Percentiles rank a stretch among this genome's conserved stretches.
Conservation (phyloP, 2,329 filamentous ascomycete genomes). For the Pseudogymnoascus sp. region DNA sequence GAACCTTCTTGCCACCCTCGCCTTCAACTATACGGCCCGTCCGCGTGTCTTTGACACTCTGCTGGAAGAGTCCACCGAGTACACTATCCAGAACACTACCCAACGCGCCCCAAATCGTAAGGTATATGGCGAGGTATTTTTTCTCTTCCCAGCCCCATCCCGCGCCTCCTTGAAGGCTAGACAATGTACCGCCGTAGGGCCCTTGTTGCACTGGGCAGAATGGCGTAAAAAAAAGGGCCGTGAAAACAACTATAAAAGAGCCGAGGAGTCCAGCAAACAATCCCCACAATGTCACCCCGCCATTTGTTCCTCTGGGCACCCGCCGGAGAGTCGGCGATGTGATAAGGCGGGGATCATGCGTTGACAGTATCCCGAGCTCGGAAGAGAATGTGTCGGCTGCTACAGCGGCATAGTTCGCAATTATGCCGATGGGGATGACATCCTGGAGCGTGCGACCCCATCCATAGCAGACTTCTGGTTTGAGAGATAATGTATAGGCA, state of each 20-base stretch:
- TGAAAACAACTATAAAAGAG: constrained; percentile 59
- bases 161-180: constrained; percentile 32
- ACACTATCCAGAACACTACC: constrained; percentile 84
- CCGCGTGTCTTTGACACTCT: constrained; percentile 74
- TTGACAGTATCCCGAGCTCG: constrained; percentile 85
- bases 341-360: constrained; percentile 69
- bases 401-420: constrained; percentile 83
- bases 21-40: constrained; percentile 87
- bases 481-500: constrained; percentile 45
- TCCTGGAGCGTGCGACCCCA: constrained; percentile 57
- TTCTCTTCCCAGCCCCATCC: constrained; percentile 49
- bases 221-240: constrained; percentile 56
- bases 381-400: constrained; percentile 91
- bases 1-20: constrained; percentile 57
- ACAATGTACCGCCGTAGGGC: constrained; percentile 10
- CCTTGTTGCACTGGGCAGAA: constrained; percentile 41
- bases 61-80: constrained; percentile 76
- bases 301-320: constrained; percentile 88
- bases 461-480: constrained; percentile 39
- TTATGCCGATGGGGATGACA: constrained; percentile 44
- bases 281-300: constrained; percentile 73
- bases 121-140: constrained; percentile 37
- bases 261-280: constrained; percentile 66
- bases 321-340: constrained; percentile 67
- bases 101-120: constrained; percentile 65